Conservation (phyloP, 2,329 filamentous ascomycete species). For the Knufia petricola region DNA sequence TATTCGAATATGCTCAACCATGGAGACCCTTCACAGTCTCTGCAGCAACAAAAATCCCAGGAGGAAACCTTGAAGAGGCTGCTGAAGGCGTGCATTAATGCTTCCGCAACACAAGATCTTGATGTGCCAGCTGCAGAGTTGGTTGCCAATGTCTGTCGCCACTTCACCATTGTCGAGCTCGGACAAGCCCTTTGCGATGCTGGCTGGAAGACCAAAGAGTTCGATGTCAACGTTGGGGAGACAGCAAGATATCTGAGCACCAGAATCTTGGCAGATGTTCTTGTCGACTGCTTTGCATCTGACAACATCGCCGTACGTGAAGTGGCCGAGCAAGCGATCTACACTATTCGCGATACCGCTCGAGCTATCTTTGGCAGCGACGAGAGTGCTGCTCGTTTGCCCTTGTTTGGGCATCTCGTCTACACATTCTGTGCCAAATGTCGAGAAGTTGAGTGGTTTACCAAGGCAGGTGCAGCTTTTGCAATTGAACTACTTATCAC, state of each 20-base stretch:
- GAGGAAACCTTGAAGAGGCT: conserved; percentile 75
- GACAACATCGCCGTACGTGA: conserved; percentile 73
- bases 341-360: conserved; percentile 67
- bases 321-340: conserved; percentile 68
- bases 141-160: conserved; percentile 70
- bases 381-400: conserved; percentile 61
- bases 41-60: conserved; percentile 76
- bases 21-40: conserved; percentile 71
- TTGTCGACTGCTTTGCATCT: conserved; percentile 81
- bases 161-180: conserved; percentile 84
- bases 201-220: conserved; percentile 66
- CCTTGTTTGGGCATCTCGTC: conserved; percentile 75
- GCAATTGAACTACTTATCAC: conserved; percentile 85
- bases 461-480: conserved; percentile 82
- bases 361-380: conserved; percentile 68
- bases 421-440: conserved; percentile 87
- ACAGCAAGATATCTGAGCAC: conserved; percentile 79
- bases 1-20: conserved; percentile 59
- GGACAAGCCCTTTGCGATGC: conserved; percentile 72
- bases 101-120: conserved; percentile 71
- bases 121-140: conserved; percentile 66
- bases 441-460: conserved; percentile 97
- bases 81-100: conserved; percentile 79
- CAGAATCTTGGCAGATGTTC: conserved; percentile 76
- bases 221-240: conserved; percentile 78